A percentile compares a stretch with the other conserved stretches of the same genome.
phyloP scores from a whole-genome alignment of 2,329 filamentous ascomycete genomes.

The Fusarium duplospermum region DNA sequence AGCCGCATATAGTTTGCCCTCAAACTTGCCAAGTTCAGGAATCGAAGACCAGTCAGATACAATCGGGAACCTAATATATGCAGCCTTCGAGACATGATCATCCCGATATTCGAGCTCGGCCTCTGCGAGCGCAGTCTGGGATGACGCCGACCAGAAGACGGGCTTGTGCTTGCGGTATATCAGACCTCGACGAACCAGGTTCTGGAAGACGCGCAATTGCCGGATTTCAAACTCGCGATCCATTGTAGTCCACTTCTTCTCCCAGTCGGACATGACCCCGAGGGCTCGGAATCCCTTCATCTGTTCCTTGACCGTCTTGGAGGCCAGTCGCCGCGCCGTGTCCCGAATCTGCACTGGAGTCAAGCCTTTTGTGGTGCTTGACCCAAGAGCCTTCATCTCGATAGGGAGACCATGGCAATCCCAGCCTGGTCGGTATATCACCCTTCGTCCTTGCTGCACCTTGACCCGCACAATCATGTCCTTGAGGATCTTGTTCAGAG shows the following conservation, averaged over 20 bases:
- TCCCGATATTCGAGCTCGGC: constrained; percentile 88
- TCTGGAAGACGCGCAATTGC: constrained; percentile 80
- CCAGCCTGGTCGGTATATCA: constrained; percentile 92
- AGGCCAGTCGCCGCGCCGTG: constrained; percentile 74
- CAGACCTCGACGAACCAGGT: constrained; percentile 77
- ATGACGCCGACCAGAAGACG: constrained; percentile 88
- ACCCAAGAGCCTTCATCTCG: constrained; percentile 90
- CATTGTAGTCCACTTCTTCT: constrained; percentile 82
- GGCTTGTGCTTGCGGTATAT: constrained; percentile 85
- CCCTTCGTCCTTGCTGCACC: constrained; percentile 75
- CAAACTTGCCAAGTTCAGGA: constrained; percentile 52
- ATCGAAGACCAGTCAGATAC: constrained; percentile 51
- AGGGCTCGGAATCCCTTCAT: constrained; percentile 79
- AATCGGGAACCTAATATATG: constrained; percentile 85
- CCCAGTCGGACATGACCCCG: constrained; percentile 86
- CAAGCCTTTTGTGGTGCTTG: constrained; percentile 55
- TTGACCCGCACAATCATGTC: constrained; percentile 90
- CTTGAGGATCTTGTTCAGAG: constrained; percentile 96
- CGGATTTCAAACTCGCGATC: constrained; percentile 78
- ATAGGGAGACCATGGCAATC: constrained; percentile 98
- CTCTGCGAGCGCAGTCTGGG: constrained; percentile 82
- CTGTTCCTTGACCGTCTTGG: constrained; percentile 76
- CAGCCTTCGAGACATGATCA: constrained; percentile 75
- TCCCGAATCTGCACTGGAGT: constrained; percentile 70
- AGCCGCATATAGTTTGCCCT: constrained; percentile 75